These are phyloP conservation scores for Trichoderma breve DNA, from an alignment of 2,329 filamentous ascomycete genomes.

Conservation along the genomic window DNA sequence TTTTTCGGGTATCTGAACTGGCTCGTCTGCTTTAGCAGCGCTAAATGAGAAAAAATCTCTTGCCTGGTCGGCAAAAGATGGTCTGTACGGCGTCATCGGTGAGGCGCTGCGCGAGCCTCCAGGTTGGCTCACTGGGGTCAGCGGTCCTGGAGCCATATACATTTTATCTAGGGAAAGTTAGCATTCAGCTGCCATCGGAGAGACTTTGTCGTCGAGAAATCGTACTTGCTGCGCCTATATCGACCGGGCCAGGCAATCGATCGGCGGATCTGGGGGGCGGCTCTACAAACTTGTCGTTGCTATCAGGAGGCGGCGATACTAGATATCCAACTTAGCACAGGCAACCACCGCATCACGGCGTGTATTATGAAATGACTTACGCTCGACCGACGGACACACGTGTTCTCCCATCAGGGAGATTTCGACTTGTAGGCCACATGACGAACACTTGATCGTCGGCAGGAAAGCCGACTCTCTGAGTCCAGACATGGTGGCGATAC, in stretches of 20 bases:
- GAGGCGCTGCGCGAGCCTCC: slow-evolving; percentile 61
- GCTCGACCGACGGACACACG: slow-evolving; percentile 59
- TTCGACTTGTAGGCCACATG: slow-evolving; percentile 73
- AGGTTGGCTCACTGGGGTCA: slow-evolving; percentile 62
- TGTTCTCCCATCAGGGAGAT: slow-evolving; percentile 87
- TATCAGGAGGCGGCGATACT: slow-evolving; percentile 42
- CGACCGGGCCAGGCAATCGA: slow-evolving; percentile 47
- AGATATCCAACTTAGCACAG: slow-evolving; percentile 11
- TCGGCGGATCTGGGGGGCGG: slow-evolving; percentile 31
- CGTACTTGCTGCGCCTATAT: slow-evolving; percentile 55
- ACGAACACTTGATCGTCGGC: slow-evolving; percentile 85
- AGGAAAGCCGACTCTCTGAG: slow-evolving; percentile 67
- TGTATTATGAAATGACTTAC: slow-evolving; percentile 34
- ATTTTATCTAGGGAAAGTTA: slow-evolving; percentile 48
- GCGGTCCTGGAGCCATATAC: slow-evolving; percentile 54
- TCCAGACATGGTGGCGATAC: slow-evolving; percentile 43
- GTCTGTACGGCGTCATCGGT: slow-evolving; percentile 55
- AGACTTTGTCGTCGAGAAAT: neutral
- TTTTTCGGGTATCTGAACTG: slow-evolving; percentile 40
- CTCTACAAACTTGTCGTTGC: slow-evolving; percentile 29
- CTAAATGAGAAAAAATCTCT: slow-evolving; percentile 47
- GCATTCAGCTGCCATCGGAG: neutral
- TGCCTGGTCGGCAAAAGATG: slow-evolving; percentile 41
- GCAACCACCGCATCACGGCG: neutral
- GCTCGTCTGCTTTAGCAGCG: slow-evolving; percentile 33